Evolutionary conservation across 2,329 filamentous ascomycete species (phyloP), one percentile per base, ranked within the genome.

Genomic region (Lasiodiplodia citricola): DNA sequence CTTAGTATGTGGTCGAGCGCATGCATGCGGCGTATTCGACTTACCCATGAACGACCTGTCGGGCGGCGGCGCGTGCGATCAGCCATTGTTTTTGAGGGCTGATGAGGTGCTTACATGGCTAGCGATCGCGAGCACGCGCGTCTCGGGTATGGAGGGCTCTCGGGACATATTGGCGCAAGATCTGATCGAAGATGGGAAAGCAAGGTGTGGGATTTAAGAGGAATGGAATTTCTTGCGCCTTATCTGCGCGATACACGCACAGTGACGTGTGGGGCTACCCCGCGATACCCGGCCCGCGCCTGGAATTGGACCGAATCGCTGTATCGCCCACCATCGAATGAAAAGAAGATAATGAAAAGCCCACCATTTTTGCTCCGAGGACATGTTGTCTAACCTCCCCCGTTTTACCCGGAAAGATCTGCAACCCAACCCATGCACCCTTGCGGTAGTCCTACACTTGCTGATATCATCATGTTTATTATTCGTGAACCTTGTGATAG

Each of bases 111-210:
- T 82, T 91, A 97, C 94, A 94, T 97, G 94, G 82, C 94, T 97
- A 79, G 94, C 94, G 74, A 97, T 88, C 69, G 94, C 94, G 77
- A 97, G 86, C 71, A 97, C 93, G 75, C 86, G 83, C 64, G 88
- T 90, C 73, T 90, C 88, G 23, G 67, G 67, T 65, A 68, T 68
- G 6, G 57, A 56, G 25, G n/a, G 23, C 18, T 68, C 67, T 23
- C 52, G 50, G 28, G 67, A 64, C 67, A 68, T 68, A 38, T 47
- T 65, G 25, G 58, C 58, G 28, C 66, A 35, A 88, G 51, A 54
- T 35, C 35, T n/a, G 87, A 60, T 89, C 82, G 67, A 81, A 74
- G 83, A 81, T 62, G 75, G 74, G 52, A 73, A 74, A 76, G 77
- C 14, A 18, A 31, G 55, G 54, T 38, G 55, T 54, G 47, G 31